A percentile compares a stretch with the other conserved stretches of the same genome.
Conservation (phyloP, 2,329 filamentous ascomycete genomes). For the Claviceps paspali region DNA sequence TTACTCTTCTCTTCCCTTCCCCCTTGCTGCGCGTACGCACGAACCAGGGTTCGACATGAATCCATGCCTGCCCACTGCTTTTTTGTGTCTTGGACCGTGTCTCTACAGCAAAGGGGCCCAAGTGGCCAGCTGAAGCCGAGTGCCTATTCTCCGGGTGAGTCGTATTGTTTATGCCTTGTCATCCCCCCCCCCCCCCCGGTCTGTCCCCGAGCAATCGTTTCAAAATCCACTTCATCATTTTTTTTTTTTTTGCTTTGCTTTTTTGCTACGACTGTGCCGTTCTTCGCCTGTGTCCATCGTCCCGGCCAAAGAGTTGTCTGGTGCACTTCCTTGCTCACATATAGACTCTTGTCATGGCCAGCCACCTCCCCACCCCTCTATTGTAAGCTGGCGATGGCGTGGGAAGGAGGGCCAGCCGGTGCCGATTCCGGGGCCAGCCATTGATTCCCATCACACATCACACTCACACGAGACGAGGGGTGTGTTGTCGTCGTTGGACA, state of each 20-base stretch:
- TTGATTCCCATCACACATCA: no score
- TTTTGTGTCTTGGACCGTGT: slow-evolving; percentile 3
- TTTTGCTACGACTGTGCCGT: background rate
- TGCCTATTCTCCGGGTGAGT: background rate
- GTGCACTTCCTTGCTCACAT: background rate
- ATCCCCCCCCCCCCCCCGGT: background rate
- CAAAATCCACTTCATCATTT: background rate
- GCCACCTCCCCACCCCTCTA: background rate
- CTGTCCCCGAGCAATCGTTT: background rate
- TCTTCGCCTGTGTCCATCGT: background rate
- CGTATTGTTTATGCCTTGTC: background rate
- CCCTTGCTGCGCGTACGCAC: background rate
- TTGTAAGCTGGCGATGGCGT: background rate
- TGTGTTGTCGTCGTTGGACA: background rate
- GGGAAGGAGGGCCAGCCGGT: background rate
- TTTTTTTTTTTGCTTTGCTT: background rate
- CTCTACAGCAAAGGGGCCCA: slow-evolving; percentile 2
- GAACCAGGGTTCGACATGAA: slow-evolving; percentile 1
- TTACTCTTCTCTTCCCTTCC: no score
- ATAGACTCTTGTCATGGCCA: background rate
- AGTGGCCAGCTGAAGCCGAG: slow-evolving; percentile 2
- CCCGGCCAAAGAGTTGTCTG: background rate
- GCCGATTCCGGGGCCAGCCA: slow-evolving; percentile 1
- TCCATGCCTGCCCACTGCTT: slow-evolving; percentile 1
- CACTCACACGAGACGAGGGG: background rate